phyloP scores from a whole-genome alignment of 2,329 filamentous ascomycete genomes.

The Ceratocystis ficicola region DNA sequence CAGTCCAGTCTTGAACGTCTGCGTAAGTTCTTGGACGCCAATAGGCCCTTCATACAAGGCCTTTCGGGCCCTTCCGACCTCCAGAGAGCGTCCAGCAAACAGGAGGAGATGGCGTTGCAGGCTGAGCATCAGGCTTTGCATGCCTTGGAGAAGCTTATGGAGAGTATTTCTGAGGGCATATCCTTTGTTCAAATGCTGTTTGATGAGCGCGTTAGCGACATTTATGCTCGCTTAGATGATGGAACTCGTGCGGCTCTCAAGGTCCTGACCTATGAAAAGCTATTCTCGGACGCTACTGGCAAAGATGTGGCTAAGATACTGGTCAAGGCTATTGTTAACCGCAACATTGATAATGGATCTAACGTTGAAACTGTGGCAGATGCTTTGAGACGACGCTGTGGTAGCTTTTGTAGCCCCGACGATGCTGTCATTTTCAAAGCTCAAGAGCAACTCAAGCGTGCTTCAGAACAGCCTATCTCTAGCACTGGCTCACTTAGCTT shows the following conservation, averaged over 20 bases:
- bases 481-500: conserved; percentile 65
- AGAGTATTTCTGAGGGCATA: conserved; percentile 88
- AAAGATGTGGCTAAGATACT: conserved; percentile 86
- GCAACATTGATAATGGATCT: conserved; percentile 90
- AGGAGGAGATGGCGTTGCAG: conserved; percentile 84
- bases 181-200: conserved; percentile 93
- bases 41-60: conserved; percentile 84
- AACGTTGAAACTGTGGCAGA: conserved; percentile 97
- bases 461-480: conserved; percentile 63
- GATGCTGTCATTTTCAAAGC: conserved; percentile 98
- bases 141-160: conserved; percentile 71
- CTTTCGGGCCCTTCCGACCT: conserved; percentile 81
- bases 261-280: conserved; percentile 71
- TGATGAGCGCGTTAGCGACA: conserved; percentile 83
- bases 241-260: conserved; percentile 55
- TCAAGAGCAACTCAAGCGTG: conserved; percentile 84
- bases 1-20: conserved; percentile 72
- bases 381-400: conserved; percentile 79
- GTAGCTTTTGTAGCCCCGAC: conserved; percentile 93
- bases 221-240: conserved; percentile 64
- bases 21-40: conserved; percentile 71
- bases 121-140: conserved; percentile 89
- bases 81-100: conserved; percentile 62
- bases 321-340: conserved; percentile 95
- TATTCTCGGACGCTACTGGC: conserved; percentile 69